Base-by-base conservation (phyloP, 2,329 filamentous ascomycete genomes). In the Dothideomycetes sp. region DNA sequence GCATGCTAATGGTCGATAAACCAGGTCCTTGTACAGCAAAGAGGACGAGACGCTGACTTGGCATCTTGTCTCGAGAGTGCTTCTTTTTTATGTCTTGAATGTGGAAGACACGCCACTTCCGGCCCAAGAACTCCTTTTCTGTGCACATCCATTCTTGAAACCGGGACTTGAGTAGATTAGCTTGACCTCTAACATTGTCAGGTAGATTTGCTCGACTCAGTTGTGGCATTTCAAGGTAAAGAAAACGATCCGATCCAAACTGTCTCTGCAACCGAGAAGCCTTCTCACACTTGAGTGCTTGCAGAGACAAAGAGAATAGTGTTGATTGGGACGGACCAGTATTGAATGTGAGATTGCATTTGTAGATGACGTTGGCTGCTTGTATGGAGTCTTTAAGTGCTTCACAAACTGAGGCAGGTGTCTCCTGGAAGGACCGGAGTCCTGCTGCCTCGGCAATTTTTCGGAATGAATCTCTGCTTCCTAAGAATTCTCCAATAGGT, bases 41-140 rank as follows among this genome's bases (percentile, higher is more conserved):
- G 33, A 58, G 49, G 3, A 47, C 33, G 5, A 52, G 27, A 22
- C 47, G 45, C n/a, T 41, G 34, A n/a, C 40, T 33, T 8, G 23
- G 35, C 15, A 36, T 4, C 5, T 36, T 33, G 16, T 42, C 44
- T 18, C 35, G 33, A 15, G 22, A 24, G 33, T 43, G 25, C 33
- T 52, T 54, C 41, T 43, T 47, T 47, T 53, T 63, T 16, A 58
- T 50, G 0, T 45, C 52, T 18, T 65, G 59, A 0, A 65, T 13
- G 16, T 63, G 54, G 16, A 67, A 62, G 0, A 54, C 56, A 9
- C 53, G 49, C 67, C 67, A 70, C 17, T 38, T 58, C 3, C 64
- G 55, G 1, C 62, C 63, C 1, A 69, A 47, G 24, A 70, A 63
- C 0, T 42, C 22, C 22, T 68, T 63, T 5, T 61, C 55, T 2